Evolutionary conservation across 2,329 filamentous ascomycete species (phyloP).

Genomic region (Cercospora sp.): DNA sequence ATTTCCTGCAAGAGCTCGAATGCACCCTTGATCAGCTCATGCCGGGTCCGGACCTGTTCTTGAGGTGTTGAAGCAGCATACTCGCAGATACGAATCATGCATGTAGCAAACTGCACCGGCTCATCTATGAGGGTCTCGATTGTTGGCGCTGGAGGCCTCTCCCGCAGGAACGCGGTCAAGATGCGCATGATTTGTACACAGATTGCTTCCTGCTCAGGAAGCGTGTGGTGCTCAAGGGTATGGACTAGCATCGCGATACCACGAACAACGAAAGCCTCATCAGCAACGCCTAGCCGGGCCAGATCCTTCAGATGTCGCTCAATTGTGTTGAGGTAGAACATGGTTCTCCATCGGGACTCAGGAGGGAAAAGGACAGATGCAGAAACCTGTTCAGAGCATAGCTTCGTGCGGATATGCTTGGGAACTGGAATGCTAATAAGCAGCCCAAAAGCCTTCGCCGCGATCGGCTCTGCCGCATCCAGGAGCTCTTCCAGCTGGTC

Average conservation of each 20-base stretch:
- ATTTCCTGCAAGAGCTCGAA: constrained; percentile 19
- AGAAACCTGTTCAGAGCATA: constrained; percentile 56
- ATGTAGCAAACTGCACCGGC: constrained; percentile 24
- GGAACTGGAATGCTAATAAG: constrained; percentile 57
- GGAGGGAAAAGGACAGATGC: constrained; percentile 66
- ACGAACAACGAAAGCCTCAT: constrained; percentile 33
- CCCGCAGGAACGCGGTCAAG: constrained; percentile 33
- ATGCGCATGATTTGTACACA: constrained; percentile 22
- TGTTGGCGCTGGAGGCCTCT: constrained; percentile 26
- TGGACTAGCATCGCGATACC: constrained; percentile 31
- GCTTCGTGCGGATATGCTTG: constrained; percentile 46
- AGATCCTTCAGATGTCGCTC: constrained; percentile 56
- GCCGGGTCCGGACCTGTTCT: constrained; percentile 4
- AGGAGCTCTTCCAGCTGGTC: constrained; percentile 80
- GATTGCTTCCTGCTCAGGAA: constrained; percentile 14
- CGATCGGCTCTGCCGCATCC: constrained; percentile 62
- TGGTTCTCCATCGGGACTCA: constrained; percentile 62
- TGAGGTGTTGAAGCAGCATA: constrained; percentile 4
- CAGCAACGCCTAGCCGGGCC: constrained; percentile 31
- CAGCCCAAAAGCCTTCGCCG: constrained; percentile 53
- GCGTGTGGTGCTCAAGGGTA: constrained; percentile 27
- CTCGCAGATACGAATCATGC: constrained; percentile 27
- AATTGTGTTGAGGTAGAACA: constrained; percentile 71
- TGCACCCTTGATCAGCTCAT: constrained; percentile 2
- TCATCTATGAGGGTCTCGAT: constrained; percentile 27